Conservation (phyloP, 2,329 filamentous ascomycete genomes). For the Colletotrichum truncatum region DNA sequence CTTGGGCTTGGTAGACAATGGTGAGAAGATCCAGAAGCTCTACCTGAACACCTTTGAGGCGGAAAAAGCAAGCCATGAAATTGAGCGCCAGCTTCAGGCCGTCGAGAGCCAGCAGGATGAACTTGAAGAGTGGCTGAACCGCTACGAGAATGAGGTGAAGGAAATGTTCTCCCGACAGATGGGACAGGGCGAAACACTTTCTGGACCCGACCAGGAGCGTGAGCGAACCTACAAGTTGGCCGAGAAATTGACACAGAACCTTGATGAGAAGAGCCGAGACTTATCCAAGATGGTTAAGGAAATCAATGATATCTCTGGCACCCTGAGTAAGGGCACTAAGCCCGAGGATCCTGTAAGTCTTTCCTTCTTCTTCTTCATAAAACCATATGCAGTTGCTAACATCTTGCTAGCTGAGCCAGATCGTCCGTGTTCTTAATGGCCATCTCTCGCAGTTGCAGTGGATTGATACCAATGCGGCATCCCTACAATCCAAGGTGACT, state of each 20-base stretch:
- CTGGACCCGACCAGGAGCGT: constrained; percentile 93
- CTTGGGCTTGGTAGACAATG: constrained; percentile 89
- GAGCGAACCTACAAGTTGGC: constrained; percentile 96
- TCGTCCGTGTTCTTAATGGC: constrained; percentile 92
- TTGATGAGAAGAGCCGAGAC: constrained; percentile 94
- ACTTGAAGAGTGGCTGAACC: constrained; percentile 85
- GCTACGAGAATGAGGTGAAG: constrained; percentile 92
- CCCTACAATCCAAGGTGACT: constrained; percentile 83
- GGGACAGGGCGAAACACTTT: constrained; percentile 77
- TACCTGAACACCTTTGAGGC: constrained; percentile 94
- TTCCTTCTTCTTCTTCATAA: background rate
- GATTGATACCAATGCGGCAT: constrained; percentile 87
- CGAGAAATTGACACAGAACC: constrained; percentile 88
- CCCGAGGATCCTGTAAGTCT: constrained; percentile 84
- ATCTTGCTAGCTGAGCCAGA: constrained; percentile 79
- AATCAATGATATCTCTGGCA: constrained; percentile 92
- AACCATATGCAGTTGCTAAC: constrained; percentile 36
- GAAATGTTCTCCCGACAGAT: constrained; percentile 84
- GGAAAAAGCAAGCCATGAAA: constrained; percentile 90
- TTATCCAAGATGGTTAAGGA: constrained; percentile 97
- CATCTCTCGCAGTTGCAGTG: constrained; percentile 92
- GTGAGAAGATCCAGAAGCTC: constrained; percentile 92
- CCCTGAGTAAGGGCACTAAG: constrained; percentile 88
- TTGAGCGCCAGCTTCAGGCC: constrained; percentile 87
- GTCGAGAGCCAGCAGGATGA: constrained; percentile 96